Evolutionary conservation across 1,139 yeast genomes (phyloP).

Genomic region (Hyphopichia fennica): DNA sequence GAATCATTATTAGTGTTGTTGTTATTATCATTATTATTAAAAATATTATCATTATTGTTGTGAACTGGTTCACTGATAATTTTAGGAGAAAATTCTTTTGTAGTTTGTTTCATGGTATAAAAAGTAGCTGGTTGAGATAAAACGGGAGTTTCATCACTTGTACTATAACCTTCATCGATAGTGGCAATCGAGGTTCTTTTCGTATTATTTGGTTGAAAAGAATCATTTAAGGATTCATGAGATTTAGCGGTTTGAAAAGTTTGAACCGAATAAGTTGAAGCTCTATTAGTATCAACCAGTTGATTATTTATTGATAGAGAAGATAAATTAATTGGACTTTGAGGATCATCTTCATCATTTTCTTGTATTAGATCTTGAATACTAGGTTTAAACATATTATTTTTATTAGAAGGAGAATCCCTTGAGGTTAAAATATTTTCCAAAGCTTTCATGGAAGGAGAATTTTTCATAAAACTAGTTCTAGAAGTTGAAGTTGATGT

Average conservation of each 20-base stretch:
- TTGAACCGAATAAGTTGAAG: constrained; percentile 23
- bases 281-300: constrained; percentile 10
- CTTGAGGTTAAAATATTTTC: constrained; percentile 35
- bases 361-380: constrained; percentile 3
- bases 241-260: constrained; percentile 31
- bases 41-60: not conserved
- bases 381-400: not conserved
- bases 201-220: constrained; percentile 4
- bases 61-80: constrained; percentile 1
- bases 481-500: constrained; percentile 6
- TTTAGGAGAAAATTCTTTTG: constrained; percentile 8
- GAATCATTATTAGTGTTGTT: not conserved
- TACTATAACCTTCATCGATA: constrained; percentile 18
- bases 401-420: not conserved
- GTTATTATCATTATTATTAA: not conserved
- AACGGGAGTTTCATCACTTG: constrained; percentile 25
- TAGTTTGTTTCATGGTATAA: constrained; percentile 14
- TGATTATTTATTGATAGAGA: not conserved
- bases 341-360: constrained; percentile 5
- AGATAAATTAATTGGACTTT: not conserved
- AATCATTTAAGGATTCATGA: constrained; percentile 11
- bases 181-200: constrained; percentile 15
- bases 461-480: constrained; percentile 50
- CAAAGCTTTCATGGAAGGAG: constrained; percentile 57
- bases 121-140: constrained; percentile 27